Conservation (phyloP, 2,329 filamentous ascomycete genomes). For the Leptographium lundbergii region DNA sequence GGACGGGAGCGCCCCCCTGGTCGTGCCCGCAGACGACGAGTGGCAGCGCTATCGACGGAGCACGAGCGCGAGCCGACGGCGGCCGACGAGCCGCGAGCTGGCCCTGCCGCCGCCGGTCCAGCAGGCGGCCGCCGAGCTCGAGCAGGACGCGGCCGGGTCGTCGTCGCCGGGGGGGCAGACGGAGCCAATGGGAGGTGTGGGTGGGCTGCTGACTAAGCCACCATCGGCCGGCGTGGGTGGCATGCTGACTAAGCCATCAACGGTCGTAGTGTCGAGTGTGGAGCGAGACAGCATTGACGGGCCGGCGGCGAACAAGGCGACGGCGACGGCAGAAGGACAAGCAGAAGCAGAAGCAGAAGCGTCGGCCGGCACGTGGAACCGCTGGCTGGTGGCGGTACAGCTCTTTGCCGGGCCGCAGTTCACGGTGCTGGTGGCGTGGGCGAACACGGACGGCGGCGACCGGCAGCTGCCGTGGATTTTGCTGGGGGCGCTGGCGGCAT, state of each 20-base stretch:
- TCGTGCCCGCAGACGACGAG: slow-evolving; percentile 30
- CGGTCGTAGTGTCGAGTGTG: too few species aligned
- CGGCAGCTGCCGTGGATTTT: slow-evolving; percentile 42
- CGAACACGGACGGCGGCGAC: slow-evolving; percentile 40
- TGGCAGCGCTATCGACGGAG: slow-evolving; percentile 47
- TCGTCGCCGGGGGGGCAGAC: neutral
- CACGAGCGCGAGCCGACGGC: slow-evolving; percentile 15
- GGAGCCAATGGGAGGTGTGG: neutral
- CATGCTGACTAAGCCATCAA: too few species aligned
- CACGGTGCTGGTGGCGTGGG: slow-evolving; percentile 64
- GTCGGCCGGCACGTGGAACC: slow-evolving; percentile 51
- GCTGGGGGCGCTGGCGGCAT: slow-evolving; percentile 54
- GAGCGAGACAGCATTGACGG: neutral
- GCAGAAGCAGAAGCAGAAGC: slow-evolving; percentile 8
- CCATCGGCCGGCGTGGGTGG: too few species aligned
- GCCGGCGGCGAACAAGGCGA: slow-evolving; percentile 2
- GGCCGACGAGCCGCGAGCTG: neutral
- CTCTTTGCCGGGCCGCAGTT: slow-evolving; percentile 81
- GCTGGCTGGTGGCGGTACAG: slow-evolving; percentile 80
- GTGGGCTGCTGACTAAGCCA: neutral
- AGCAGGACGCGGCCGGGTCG: neutral
- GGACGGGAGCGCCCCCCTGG: slow-evolving; percentile 18
- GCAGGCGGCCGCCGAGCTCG: neutral
- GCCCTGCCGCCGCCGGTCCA: neutral
- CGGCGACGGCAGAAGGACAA: neutral